Evolutionary conservation across 169 alveolate species (phyloP).

Genomic region (Eimeria maxima): DNA sequence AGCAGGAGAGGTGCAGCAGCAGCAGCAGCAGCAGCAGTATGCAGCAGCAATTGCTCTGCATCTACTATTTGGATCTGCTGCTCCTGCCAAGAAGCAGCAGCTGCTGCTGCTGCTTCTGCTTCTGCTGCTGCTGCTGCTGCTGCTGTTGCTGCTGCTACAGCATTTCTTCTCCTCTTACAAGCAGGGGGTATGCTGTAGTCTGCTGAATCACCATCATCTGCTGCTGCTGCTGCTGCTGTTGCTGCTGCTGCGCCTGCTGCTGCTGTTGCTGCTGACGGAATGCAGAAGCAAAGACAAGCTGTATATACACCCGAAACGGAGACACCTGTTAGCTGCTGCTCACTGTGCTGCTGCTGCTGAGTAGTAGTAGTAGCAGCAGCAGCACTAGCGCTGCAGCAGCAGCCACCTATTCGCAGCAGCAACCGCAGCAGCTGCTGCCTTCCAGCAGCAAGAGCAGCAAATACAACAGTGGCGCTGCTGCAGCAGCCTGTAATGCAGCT

Average conservation of each 20-base stretch:
- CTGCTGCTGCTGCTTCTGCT: background rate
- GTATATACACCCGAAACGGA: constrained; percentile 52
- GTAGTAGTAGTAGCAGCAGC: constrained; percentile 52
- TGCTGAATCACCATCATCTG: background rate
- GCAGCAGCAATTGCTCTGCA: constrained; percentile 56
- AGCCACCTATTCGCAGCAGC: background rate
- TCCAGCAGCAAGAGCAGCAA: constrained; percentile 5
- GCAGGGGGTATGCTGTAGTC: background rate
- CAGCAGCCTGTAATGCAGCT: constrained; percentile 14
- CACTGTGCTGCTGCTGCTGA: background rate
- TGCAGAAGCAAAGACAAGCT: constrained; percentile 69
- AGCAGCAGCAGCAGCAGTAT: constrained; percentile 3
- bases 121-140: constrained; percentile 44
- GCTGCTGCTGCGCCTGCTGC: constrained; percentile 43
- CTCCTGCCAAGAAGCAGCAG: background rate
- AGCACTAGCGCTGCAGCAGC: constrained; percentile 1
- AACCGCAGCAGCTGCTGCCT: constrained; percentile 19
- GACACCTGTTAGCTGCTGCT: background rate
- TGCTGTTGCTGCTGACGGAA: background rate
- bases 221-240: constrained; percentile 67
- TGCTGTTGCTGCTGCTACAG: background rate
- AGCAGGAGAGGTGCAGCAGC: constrained; percentile 63
- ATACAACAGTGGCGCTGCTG: background rate
- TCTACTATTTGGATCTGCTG: constrained; percentile 11
- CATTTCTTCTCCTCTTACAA: background rate